Percentiles rank a stretch among this genome's conserved stretches.
phyloP scores from a whole-genome alignment of 441 rosid genomes.

The Erodium texanum region DNA sequence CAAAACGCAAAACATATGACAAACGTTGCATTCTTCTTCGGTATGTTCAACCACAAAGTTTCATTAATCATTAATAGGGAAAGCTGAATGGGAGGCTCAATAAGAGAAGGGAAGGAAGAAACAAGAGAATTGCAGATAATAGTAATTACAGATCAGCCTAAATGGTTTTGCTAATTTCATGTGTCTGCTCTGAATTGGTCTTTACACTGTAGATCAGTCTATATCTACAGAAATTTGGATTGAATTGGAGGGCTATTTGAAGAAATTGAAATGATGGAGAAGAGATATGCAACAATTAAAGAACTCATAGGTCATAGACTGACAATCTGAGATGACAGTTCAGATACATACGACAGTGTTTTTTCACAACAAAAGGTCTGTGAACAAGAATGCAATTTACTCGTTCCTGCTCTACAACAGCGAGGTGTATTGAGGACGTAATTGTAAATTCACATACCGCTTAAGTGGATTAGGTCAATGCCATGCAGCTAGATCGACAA shows the following conservation, averaged over 20 bases:
- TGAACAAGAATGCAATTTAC: background rate
- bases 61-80: background rate
- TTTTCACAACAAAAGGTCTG: background rate
- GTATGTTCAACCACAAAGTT: too few relatives aligned
- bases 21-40: too few relatives aligned
- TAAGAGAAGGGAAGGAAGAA: background rate
- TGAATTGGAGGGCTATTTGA: background rate
- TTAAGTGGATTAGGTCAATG: conserved; percentile 23
- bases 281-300: background rate
- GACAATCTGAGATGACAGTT: background rate
- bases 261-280: background rate
- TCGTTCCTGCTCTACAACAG: background rate
- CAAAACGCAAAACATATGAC: too few relatives aligned
- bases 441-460: background rate
- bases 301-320: background rate
- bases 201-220: background rate
- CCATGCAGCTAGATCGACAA: conserved; percentile 53
- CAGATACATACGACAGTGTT: background rate
- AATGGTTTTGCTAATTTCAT: too few relatives aligned
- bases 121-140: background rate
- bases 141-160: background rate
- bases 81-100: background rate
- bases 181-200: background rate
- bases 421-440: background rate
- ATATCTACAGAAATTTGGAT: background rate